Conservation (phyloP, 1,284 basidiomycete species). For the Inonotus hispidus region DNA sequence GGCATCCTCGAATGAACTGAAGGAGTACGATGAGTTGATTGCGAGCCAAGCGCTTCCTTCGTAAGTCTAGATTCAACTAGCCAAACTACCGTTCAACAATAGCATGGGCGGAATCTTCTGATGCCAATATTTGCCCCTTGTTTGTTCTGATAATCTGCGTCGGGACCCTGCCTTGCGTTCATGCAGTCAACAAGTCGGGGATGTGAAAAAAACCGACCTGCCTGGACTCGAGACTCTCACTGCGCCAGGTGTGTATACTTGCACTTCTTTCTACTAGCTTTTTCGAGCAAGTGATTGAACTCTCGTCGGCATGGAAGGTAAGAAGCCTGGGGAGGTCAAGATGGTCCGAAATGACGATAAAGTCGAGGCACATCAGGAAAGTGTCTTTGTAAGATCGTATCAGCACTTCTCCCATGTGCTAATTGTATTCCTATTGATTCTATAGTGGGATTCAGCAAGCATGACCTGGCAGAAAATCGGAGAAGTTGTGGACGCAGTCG, state of each 20-base stretch:
- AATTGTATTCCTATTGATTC: conserved; percentile 1
- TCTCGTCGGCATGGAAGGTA: conserved; percentile 44
- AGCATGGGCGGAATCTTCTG: background rate
- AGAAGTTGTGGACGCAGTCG: conserved; percentile 92
- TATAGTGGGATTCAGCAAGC: conserved; percentile 70
- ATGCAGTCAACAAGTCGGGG: conserved; percentile 75
- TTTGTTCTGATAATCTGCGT: background rate
- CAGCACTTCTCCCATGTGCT: background rate
- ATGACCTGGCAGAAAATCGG: conserved; percentile 90
- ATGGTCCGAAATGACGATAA: conserved; percentile 79
- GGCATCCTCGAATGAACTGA: conserved; percentile 62
- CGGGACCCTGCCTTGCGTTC: background rate
- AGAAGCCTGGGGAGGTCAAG: conserved; percentile 87
- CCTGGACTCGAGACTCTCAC: conserved; percentile 80
- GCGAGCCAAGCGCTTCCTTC: conserved; percentile 64
- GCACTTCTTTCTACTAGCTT: background rate
- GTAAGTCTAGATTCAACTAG: conserved; percentile 16
- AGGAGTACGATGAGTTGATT: conserved; percentile 69
- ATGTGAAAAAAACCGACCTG: conserved; percentile 86
- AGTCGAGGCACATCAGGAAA: conserved; percentile 78
- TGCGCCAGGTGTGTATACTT: conserved; percentile 52
- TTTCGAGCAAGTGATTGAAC: background rate
- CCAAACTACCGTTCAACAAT: background rate
- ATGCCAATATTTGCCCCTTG: background rate
- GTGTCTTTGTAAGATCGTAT: background rate